Percentiles rank a stretch among this genome's conserved stretches.
phyloP scores from a whole-genome alignment of 2,329 filamentous ascomycete species.

The Dothideomycetes sp. region DNA sequence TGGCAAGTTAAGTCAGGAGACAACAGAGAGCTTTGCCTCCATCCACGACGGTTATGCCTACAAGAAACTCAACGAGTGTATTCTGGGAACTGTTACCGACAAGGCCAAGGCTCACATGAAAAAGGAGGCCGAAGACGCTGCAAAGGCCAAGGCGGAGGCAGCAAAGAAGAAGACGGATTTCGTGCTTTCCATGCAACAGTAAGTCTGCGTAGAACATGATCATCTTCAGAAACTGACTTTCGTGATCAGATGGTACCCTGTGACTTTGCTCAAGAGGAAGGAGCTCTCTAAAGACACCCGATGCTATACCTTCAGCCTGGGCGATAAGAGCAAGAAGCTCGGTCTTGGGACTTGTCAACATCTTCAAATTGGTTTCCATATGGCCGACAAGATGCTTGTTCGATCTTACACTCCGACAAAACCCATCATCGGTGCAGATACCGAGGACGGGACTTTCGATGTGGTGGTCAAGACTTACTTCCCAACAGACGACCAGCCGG shows the following conservation, averaged over 20 bases:
- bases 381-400: slow-evolving; percentile 43
- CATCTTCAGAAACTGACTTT: slow-evolving; percentile 29
- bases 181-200: slow-evolving; percentile 17
- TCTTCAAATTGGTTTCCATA: slow-evolving; percentile 45
- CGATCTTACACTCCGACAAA: slow-evolving; percentile 43
- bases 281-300: slow-evolving; percentile 37
- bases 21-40: slow-evolving; percentile 41
- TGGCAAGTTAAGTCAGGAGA: slow-evolving; percentile 41
- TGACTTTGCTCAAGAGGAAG: slow-evolving; percentile 32
- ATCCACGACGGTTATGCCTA: slow-evolving; percentile 45
- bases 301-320: slow-evolving; percentile 40
- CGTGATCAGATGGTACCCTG: slow-evolving; percentile 36
- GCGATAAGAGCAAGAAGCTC: slow-evolving; percentile 32
- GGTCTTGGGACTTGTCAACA: slow-evolving; percentile 45
- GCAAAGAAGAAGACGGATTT: slow-evolving; percentile 24
- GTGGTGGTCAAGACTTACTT: slow-evolving; percentile 46
- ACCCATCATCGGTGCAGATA: slow-evolving; percentile 30
- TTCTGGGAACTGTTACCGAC: slow-evolving; percentile 41
- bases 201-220: not conserved
- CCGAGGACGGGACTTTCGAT: slow-evolving; percentile 35
- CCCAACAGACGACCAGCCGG: slow-evolving; percentile 38
- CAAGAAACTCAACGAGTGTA: slow-evolving; percentile 42
- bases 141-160: slow-evolving; percentile 29
- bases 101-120: slow-evolving; percentile 42
- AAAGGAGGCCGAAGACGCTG: slow-evolving; percentile 32